A percentile compares a stretch with the other conserved stretches of the same genome.
Conservation (phyloP, 108 stramenopile species). For the Craspedostauros australis region DNA sequence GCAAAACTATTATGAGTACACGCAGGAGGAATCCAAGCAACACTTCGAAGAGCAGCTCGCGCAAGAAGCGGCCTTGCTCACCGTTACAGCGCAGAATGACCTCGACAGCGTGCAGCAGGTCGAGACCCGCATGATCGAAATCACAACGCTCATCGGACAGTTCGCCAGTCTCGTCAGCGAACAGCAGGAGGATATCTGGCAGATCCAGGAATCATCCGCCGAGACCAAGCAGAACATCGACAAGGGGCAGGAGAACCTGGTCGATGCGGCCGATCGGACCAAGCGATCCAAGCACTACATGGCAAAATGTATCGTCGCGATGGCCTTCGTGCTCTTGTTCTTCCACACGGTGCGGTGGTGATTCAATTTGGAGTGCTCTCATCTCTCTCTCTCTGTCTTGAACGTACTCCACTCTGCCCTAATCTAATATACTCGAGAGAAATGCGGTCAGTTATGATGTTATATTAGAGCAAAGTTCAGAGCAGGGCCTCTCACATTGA, state of each 20-base stretch:
- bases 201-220: slow-evolving; percentile 60
- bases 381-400: no score
- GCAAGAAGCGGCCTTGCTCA: slow-evolving; percentile 53
- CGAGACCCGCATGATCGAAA: slow-evolving; percentile 75
- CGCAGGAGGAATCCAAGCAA: slow-evolving; percentile 25
- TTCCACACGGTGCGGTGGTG: slow-evolving; percentile 64
- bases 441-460: no score
- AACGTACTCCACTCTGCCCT: no score
- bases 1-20: no score
- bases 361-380: slow-evolving; percentile 3
- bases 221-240: slow-evolving; percentile 70
- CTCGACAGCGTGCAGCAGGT: slow-evolving; percentile 75
- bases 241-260: slow-evolving; percentile 73
- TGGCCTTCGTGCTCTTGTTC: slow-evolving; percentile 58
- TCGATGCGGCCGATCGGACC: slow-evolving; percentile 64
- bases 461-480: no score
- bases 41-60: slow-evolving; percentile 42
- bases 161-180: slow-evolving; percentile 73
- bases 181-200: slow-evolving; percentile 69
- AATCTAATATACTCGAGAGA: no score
- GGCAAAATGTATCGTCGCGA: slow-evolving; percentile 59
- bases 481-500: no score
- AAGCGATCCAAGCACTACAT: slow-evolving; percentile 68
- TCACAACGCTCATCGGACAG: slow-evolving; percentile 67
- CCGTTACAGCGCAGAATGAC: slow-evolving; percentile 52